Percentiles rank a stretch among this genome's conserved stretches.
Conservation (phyloP, 768 basidiomycete genomes). For the Fomitopsis pulvina region DNA sequence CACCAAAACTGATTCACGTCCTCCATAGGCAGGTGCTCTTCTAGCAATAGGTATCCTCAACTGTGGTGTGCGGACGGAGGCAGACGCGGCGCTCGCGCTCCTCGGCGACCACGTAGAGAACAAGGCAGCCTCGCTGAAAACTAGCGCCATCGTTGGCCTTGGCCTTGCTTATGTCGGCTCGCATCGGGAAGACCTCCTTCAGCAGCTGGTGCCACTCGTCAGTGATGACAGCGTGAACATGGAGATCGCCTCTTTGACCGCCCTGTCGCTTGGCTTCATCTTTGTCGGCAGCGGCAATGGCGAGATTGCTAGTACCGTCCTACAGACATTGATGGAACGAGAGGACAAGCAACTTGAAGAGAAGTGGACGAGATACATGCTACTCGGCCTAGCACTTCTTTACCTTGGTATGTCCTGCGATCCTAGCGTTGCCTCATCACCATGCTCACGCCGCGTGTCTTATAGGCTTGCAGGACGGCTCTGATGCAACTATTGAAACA, state of each 20-base stretch:
- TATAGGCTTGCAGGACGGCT: slow-evolving; percentile 83
- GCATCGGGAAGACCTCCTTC: slow-evolving; percentile 77
- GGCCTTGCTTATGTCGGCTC: slow-evolving; percentile 95
- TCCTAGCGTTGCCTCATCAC: no score
- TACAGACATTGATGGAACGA: slow-evolving; percentile 88
- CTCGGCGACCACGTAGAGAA: slow-evolving; percentile 88
- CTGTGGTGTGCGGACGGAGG: slow-evolving; percentile 83
- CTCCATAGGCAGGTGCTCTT: slow-evolving; percentile 73
- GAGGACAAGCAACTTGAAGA: slow-evolving; percentile 73
- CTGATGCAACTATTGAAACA: slow-evolving; percentile 90
- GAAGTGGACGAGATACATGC: slow-evolving; percentile 93
- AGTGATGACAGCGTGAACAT: slow-evolving; percentile 78
- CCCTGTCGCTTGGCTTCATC: slow-evolving; percentile 88
- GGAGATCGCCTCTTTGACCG: slow-evolving; percentile 83
- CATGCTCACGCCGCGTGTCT: not conserved
- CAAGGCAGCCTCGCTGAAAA: slow-evolving; percentile 76
- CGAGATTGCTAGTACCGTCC: slow-evolving; percentile 81
- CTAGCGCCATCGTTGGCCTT: slow-evolving; percentile 85
- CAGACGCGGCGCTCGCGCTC: slow-evolving; percentile 87
- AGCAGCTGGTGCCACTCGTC: slow-evolving; percentile 72
- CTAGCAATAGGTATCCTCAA: slow-evolving; percentile 93
- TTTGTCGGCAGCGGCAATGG: slow-evolving; percentile 95
- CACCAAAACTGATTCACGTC: not conserved
- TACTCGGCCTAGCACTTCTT: slow-evolving; percentile 80
- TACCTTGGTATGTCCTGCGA: slow-evolving; percentile 73